Evolutionary conservation across 2,329 filamentous ascomycete genomes (phyloP).

Genomic region (Aspergillus puulaauensis): DNA sequence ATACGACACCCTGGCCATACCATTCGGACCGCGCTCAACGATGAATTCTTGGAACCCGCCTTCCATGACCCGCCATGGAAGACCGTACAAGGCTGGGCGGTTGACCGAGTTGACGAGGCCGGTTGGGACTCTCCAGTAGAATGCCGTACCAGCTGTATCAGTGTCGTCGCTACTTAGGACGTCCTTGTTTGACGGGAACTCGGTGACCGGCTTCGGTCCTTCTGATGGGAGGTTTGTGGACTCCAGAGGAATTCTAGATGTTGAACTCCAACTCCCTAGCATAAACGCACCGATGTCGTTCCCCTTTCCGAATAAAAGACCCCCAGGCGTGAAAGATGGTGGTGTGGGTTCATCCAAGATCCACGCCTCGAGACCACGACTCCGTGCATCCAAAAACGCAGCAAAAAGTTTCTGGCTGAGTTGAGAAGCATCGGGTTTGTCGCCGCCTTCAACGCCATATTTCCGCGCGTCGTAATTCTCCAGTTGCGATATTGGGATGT

Average conservation of each 20-base stretch:
- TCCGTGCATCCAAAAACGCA: not conserved
- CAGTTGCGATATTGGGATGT: not conserved
- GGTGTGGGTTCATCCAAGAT: not conserved
- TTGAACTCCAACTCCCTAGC: not conserved
- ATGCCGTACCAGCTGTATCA: not conserved
- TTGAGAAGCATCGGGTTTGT: not conserved
- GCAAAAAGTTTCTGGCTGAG: not conserved
- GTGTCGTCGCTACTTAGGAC: not conserved
- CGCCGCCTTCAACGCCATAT: not conserved
- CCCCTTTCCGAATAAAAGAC: not conserved
- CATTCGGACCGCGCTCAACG: constrained; percentile 7
- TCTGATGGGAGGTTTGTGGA: not conserved
- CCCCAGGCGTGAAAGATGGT: not conserved
- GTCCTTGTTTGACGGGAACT: not conserved
- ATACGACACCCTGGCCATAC: constrained; percentile 9
- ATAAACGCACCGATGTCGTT: not conserved
- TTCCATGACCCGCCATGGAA: constrained; percentile 15
- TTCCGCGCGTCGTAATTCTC: not conserved
- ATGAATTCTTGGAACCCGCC: constrained; percentile 15
- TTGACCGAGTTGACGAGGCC: not conserved
- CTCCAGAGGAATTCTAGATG: not conserved
- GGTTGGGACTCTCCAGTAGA: not conserved
- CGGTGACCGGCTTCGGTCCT: not conserved
- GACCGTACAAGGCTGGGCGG: constrained; percentile 5
- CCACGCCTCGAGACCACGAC: not conserved